Evolutionary conservation across 2,329 filamentous ascomycete species (phyloP), one percentile per base, ranked within the genome.

Genomic region (Lecanicillium sp.): DNA sequence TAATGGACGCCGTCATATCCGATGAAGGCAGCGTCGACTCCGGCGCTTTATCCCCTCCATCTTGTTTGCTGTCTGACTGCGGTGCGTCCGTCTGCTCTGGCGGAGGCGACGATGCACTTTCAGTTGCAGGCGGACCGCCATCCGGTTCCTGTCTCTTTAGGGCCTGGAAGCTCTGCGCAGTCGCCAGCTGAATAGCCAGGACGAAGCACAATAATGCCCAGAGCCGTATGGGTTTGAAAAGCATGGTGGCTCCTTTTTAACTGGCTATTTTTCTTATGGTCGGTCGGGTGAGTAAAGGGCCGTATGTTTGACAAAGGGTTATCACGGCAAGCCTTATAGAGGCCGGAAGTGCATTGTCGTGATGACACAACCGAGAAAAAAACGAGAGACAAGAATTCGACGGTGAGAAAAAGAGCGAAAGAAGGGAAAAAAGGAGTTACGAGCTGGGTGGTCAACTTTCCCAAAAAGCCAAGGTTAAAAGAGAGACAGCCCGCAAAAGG

Each of bases 161-260:
- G 28, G 58, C 46, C 7, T 50, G 49, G 20, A 60, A 48, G 40
- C 48, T 54, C 30, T 60, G 56, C 9, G 61, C 62, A 16, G 51
- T 48, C 15, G 55, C 59, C 33, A 59, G 44, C 31, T 70, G 60
- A 17, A 67, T 48, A 30, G 54, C 52, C 30, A 68, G 34, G 4
- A 60, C 35, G 16, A 70, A 48, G 47, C 59, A 62, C 40, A 71
- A 47, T 32, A 68, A 45, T 27, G 56, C 56, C 56, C 56, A 62
- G 31, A 63, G 39, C 34, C 54, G 55, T 39, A 48, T 42, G 43
- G 57, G 51, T 41, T 48, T 58, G 17, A 48, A 45, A 37, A 58
- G 43, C 66, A 67, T 68, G 35, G 30, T 51, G 35, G 39, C 13
- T 16, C 19, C n/a, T 25, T 6, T 25, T 7, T 25, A 25, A 25